Base-by-base conservation (phyloP, 345 rosid species). In the Euphorbia lathyris region DNA sequence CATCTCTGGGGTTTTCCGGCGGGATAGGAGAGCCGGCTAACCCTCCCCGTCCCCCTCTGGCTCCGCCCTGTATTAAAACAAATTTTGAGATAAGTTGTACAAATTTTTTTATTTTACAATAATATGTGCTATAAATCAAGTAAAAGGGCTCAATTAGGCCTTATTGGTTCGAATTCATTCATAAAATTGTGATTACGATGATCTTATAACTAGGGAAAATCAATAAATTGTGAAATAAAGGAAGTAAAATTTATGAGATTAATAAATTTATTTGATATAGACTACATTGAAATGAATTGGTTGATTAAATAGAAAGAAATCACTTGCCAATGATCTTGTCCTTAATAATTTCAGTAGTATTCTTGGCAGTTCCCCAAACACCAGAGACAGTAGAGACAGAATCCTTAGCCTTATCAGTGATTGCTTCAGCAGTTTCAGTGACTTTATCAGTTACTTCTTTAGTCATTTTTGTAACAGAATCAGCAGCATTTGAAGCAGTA, bases 281-380 rank as follows among this genome's bases (percentile, higher is more conserved):
- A 8, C 9, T 9, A 3, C 11, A 14, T 26, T 10, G 19, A 16
- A n/a, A n/a, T n/a, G n/a, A n/a, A n/a, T n/a, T n/a, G n/a, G n/a
- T n/a, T n/a, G n/a, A 60, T 16, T 7, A 8, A 34, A 22, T n/a
- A 60, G 0, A 34, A 19, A 17, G 43, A 17, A 4, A 23, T 63
- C 66, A 65, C 64, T 71, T 68, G 59, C 74, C 74, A 19, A 11
- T 58, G n/a, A 69, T 23, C 61, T 73, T 81, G 17, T 74, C 75
- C 73, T 81, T 78, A 57, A 79, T 57, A 9, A 57, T 58, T 25
- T 74, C 62, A 0, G 79, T 61, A 26, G 65, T 34, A 0, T 22
- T 27, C 45, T n/a, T 34, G 47, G 47, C 65, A 27, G 45, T 36
- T 32, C 47, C 65, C 65, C 23, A 60, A 60, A 22, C 47, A n/a